These are phyloP conservation scores for Penicillium taxi DNA, from an alignment of 495 filamentous ascomycete species.

Conservation along the genomic window DNA sequence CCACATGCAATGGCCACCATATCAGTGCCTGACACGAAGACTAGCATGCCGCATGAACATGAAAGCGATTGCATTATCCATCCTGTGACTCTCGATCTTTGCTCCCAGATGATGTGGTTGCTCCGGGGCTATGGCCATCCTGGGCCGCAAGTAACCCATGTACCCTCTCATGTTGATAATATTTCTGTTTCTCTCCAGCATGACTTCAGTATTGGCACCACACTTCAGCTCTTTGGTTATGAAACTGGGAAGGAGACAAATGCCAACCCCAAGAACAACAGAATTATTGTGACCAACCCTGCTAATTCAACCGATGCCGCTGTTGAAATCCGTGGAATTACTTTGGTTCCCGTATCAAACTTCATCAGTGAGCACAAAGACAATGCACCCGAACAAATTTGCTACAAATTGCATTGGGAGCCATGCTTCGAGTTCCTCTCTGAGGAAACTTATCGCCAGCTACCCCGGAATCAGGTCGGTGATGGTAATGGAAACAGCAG, in stretches of 20 bases:
- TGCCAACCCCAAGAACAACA: slow-evolving; percentile 22
- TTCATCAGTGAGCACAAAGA: slow-evolving; percentile 12
- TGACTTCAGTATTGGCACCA: slow-evolving; percentile 10
- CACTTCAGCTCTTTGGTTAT: slow-evolving; percentile 16
- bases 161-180: slow-evolving; percentile 17
- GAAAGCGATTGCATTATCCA: slow-evolving; percentile 39
- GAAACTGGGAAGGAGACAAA: slow-evolving; percentile 23
- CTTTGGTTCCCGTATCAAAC: slow-evolving; percentile 15
- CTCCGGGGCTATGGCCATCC: slow-evolving; percentile 17
- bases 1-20: slow-evolving; percentile 23
- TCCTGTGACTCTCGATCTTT: slow-evolving; percentile 38
- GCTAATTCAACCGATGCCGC: slow-evolving; percentile 7
- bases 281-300: slow-evolving; percentile 19
- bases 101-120: slow-evolving; percentile 32
- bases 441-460: slow-evolving; percentile 14
- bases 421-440: slow-evolving; percentile 32
- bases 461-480: slow-evolving; percentile 8
- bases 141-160: slow-evolving; percentile 8
- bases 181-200: slow-evolving; percentile 13
- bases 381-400: slow-evolving; percentile 9
- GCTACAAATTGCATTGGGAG: slow-evolving; percentile 48
- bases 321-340: slow-evolving; percentile 16
- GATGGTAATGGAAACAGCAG: slow-evolving; percentile 8
- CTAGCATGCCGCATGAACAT: slow-evolving; percentile 39
- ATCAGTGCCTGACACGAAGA: slow-evolving; percentile 36